These are phyloP conservation scores for Fusarium clavum DNA, from an alignment of 2,329 filamentous ascomycete genomes.

Conservation along the genomic window DNA sequence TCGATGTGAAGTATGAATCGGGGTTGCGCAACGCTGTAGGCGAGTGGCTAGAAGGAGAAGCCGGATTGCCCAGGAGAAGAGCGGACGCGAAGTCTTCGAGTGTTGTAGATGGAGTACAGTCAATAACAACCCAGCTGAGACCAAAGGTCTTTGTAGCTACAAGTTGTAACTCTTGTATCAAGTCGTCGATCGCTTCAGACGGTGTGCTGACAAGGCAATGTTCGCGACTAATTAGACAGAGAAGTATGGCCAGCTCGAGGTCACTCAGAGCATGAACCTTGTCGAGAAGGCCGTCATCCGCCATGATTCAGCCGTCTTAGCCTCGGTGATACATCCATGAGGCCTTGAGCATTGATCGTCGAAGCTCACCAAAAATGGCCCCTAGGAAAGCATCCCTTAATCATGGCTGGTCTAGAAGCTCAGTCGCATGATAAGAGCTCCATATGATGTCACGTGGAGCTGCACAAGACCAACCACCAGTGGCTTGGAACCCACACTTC, in stretches of 20 bases:
- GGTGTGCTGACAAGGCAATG: conserved; percentile 90
- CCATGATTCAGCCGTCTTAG: conserved; percentile 60
- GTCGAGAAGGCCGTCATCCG: conserved; percentile 69
- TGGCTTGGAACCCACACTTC: conserved; percentile 4
- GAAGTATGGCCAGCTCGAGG: conserved; percentile 85
- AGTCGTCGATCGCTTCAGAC: conserved; percentile 68
- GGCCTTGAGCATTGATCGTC: conserved; percentile 15
- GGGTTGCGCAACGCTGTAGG: conserved; percentile 44
- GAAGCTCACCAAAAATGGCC: conserved; percentile 15
- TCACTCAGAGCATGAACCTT: conserved; percentile 85
- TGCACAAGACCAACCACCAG: conserved; percentile 35
- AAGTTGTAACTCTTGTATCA: conserved; percentile 80
- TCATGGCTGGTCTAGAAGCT: conserved; percentile 20
- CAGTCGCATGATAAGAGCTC: conserved; percentile 40
- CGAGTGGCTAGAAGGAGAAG: conserved; percentile 43
- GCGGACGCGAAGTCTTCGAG: conserved; percentile 83
- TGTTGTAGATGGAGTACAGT: conserved; percentile 78
- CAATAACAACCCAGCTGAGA: conserved; percentile 74
- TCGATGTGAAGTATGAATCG: conserved; percentile 50
- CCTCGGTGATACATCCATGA: conserved; percentile 45
- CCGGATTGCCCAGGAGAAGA: conserved; percentile 64
- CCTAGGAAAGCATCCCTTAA: conserved; percentile 8
- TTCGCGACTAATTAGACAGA: conserved; percentile 83
- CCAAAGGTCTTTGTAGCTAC: conserved; percentile 79
- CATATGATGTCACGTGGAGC: conserved; percentile 49